These are phyloP conservation scores for Huntiella omanensis DNA, from an alignment of 2,329 filamentous ascomycete species.

Conservation along the genomic window DNA sequence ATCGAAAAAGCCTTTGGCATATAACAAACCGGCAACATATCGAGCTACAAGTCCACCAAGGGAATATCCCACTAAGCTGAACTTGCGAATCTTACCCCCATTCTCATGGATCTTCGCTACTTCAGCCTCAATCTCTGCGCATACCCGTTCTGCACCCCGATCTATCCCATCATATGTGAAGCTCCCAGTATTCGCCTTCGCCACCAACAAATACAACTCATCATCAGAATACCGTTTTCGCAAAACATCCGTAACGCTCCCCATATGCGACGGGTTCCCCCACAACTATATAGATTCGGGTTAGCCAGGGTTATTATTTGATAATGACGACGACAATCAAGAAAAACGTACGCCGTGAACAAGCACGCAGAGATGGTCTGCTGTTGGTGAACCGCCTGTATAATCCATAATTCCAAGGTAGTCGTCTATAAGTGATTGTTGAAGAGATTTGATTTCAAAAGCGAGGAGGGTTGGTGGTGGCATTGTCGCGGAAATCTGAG, in stretches of 20 bases:
- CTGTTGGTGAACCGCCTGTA: slow-evolving; percentile 31
- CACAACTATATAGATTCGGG: slow-evolving; percentile 36
- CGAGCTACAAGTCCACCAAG: slow-evolving; percentile 72
- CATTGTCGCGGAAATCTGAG: not conserved
- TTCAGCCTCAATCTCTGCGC: slow-evolving; percentile 47
- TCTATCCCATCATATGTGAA: slow-evolving; percentile 56
- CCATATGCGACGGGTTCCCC: slow-evolving; percentile 61
- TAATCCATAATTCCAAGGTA: slow-evolving; percentile 17
- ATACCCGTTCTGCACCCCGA: slow-evolving; percentile 46
- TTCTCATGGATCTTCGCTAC: slow-evolving; percentile 34
- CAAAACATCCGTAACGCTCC: slow-evolving; percentile 45
- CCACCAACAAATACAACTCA: slow-evolving; percentile 48
- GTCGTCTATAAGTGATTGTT: slow-evolving; percentile 1
- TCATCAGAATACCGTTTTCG: slow-evolving; percentile 42
- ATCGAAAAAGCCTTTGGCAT: slow-evolving; percentile 64
- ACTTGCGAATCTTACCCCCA: slow-evolving; percentile 56
- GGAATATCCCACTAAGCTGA: slow-evolving; percentile 81
- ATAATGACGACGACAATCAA: not conserved
- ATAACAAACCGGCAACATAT: slow-evolving; percentile 70
- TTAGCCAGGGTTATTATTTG: not conserved
- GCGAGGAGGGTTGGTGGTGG: not conserved
- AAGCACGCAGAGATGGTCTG: slow-evolving; percentile 57
- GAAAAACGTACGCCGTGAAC: slow-evolving; percentile 47
- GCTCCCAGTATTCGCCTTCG: slow-evolving; percentile 53
- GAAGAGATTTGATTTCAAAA: slow-evolving; percentile 1